Conservation (phyloP, 2,329 filamentous ascomycete species). For the Chrysosphaeria jannelii region DNA sequence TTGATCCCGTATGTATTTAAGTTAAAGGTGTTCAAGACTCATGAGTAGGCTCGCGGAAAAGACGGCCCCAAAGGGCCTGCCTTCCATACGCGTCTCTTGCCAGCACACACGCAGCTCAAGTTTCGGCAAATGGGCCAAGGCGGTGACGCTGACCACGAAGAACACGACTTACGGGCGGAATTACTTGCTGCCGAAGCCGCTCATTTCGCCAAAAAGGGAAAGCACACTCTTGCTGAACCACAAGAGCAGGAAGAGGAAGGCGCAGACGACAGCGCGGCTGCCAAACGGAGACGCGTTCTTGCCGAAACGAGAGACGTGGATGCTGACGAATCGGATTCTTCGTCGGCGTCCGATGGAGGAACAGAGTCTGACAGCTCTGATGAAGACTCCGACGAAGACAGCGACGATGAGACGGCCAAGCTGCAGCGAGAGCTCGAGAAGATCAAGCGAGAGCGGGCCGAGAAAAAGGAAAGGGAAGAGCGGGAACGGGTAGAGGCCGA, state of each 20-base stretch:
- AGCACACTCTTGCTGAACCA: constrained; percentile 8
- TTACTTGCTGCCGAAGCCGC: constrained; percentile 66
- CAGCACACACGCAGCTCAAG: constrained; percentile 82
- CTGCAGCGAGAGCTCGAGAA: constrained; percentile 81
- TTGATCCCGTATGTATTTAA: constrained; percentile 57
- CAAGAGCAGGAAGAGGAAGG: too few species aligned
- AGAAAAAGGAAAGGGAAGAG: constrained; percentile 56
- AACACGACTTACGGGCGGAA: constrained; percentile 53
- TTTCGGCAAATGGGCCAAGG: constrained; percentile 41
- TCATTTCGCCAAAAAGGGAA: constrained; percentile 60
- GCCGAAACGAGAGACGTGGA: constrained; percentile 75
- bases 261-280: constrained; percentile 12
- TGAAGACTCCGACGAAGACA: constrained; percentile 22
- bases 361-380: constrained; percentile 28
- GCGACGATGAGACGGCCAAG: constrained; percentile 59
- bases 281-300: constrained; percentile 61
- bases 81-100: constrained; percentile 86
- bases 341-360: constrained; percentile 29
- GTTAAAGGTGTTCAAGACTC: too few species aligned
- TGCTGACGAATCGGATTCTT: constrained; percentile 20
- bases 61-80: constrained; percentile 78
- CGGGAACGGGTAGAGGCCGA: constrained; percentile 53
- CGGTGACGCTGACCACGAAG: constrained; percentile 35
- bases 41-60: constrained; percentile 52
- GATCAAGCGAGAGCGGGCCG: constrained; percentile 63